A percentile compares a stretch with the other conserved stretches of the same genome.
phyloP scores from a whole-genome alignment of 2,329 filamentous ascomycete genomes.

The Bertia moriformis region DNA sequence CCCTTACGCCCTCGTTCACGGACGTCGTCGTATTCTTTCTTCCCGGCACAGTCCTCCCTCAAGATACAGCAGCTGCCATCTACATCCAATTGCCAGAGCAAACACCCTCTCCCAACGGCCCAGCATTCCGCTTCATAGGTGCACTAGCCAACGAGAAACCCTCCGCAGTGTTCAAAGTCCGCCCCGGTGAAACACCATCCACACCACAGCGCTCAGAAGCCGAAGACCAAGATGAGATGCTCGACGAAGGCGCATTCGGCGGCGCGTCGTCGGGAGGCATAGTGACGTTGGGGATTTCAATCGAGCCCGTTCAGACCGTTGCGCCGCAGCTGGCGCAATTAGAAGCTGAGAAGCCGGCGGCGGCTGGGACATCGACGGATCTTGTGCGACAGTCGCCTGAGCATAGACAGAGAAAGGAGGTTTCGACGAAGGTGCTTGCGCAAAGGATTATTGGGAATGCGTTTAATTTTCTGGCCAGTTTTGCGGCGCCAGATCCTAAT shows the following conservation, averaged over 20 bases:
- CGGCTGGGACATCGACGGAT: conserved; percentile 8
- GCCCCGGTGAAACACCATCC: conserved; percentile 8
- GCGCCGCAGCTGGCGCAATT: conserved; percentile 52
- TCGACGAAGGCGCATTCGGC: conserved; percentile 7
- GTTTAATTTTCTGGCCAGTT: conserved; percentile 89
- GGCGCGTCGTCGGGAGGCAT: conserved; percentile 19
- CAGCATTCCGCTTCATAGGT: conserved; percentile 71
- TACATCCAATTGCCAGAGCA: conserved; percentile 60
- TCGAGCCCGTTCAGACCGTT: conserved; percentile 66
- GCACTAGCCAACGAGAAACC: conserved; percentile 82
- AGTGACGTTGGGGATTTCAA: conserved; percentile 67
- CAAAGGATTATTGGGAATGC: conserved; percentile 93
- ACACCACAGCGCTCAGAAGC: conserved; percentile 21
- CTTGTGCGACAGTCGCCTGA: conserved; percentile 5
- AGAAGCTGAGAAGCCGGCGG: conserved; percentile 21
- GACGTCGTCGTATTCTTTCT: conserved; percentile 84
- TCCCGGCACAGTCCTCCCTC: conserved; percentile 60
- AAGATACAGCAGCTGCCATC: conserved; percentile 70
- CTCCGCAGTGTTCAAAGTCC: conserved; percentile 76
- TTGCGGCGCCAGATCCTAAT: conserved; percentile 46
- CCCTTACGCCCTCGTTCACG: conserved; percentile 36
- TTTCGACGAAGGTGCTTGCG: conserved; percentile 65
- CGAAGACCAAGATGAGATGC: conserved; percentile 12
- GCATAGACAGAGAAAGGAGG: conserved; percentile 16
- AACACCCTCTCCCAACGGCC: conserved; percentile 21